Evolutionary conservation across 2,329 filamentous ascomycete species (phyloP).

Genomic region (Diaporthe sp.): DNA sequence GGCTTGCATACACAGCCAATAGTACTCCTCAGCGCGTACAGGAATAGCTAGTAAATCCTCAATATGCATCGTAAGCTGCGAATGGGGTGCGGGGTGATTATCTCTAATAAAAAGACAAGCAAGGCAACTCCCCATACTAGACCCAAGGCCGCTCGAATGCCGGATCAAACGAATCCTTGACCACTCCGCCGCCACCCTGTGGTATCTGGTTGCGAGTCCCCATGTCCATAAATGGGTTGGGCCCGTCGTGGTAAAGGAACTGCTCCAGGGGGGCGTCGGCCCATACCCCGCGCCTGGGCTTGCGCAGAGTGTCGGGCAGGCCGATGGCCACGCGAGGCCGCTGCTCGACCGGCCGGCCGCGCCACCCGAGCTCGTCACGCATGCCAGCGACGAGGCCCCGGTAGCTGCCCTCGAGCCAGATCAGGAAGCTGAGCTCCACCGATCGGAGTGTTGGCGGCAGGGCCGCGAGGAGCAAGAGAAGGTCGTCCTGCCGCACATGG

Average conservation of each 20-base stretch:
- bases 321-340: background rate
- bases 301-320: background rate
- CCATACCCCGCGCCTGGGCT: background rate
- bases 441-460: constrained; percentile 46
- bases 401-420: constrained; percentile 38
- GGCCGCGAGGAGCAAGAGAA: constrained; percentile 45
- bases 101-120: background rate
- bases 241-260: constrained; percentile 4
- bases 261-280: background rate
- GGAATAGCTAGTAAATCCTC: too few species aligned
- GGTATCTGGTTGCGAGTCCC: background rate
- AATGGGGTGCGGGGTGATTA: too few species aligned
- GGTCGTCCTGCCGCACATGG: constrained; percentile 45
- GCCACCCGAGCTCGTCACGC: constrained; percentile 15
- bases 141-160: background rate
- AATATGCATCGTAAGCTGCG: background rate
- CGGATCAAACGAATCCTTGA: background rate
- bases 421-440: constrained; percentile 48
- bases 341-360: background rate
- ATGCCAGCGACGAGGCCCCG: constrained; percentile 1
- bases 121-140: background rate
- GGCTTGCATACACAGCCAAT: too few species aligned
- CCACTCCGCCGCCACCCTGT: background rate
- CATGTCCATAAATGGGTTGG: background rate
- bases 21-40: too few species aligned